Evolutionary conservation across 2,329 filamentous ascomycete species (phyloP), one percentile per base, ranked within the genome.

Genomic region (Cadophora malorum): DNA sequence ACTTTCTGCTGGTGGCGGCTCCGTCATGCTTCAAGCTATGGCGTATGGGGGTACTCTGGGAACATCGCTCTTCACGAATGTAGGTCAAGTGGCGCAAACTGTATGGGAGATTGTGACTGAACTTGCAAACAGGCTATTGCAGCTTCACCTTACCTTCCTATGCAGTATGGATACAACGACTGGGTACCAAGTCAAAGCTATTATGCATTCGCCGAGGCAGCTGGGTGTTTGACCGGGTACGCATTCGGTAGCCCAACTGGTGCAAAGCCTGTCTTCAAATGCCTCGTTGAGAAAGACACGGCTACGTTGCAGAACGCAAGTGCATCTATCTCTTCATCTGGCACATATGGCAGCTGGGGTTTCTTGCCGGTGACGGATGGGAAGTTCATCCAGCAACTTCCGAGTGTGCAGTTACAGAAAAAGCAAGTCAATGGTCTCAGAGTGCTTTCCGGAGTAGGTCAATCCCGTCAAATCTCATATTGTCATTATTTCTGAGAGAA

Each of bases 11-110:
- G 85, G 84, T 25, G 84, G 79, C 6, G 84, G 83, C 0, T 82
- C 80, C 3, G 81, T 88, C 59, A 80, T 85, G 76, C 83, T 86
- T 69, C 84, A 87, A 66, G 81, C 85, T 62, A 86, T 84, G 53
- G 78, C 83, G 0, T 83, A 79, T 68, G 83, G 83, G 33, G 83
- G 82, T 1, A 59, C 62, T 14, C 50, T 68, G 41, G 67, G 69
- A 19, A 68, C 65, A 3, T 66, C 63, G 4, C 61, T 73, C 1
- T 74, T 72, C 41, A 65, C 64, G 8, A 73, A 73, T 45, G 67
- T 73, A 65, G 23, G 65, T 45, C 28, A 19, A 19, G 21, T 45
- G 0, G 4, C 28, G n/a, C 6, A 33, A 4, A n/a, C 19, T 3
- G n/a, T n/a, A 3, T 4, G 28, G 8, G 14, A 41, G 10, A 19